Conservation (phyloP, 2,329 filamentous ascomycete genomes). For the Ascochyta lentis region DNA sequence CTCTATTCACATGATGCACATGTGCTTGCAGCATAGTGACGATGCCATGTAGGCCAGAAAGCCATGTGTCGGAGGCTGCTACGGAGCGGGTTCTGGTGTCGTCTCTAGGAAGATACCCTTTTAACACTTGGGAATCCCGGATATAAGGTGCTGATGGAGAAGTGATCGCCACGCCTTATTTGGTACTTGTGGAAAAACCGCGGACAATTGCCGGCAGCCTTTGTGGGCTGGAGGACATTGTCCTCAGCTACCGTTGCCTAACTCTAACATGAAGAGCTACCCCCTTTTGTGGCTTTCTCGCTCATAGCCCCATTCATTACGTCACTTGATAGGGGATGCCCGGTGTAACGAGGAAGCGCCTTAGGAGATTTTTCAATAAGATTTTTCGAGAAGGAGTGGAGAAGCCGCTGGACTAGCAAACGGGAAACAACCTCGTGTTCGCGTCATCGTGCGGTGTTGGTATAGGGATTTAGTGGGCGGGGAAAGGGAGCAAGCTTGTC, state of each 20-base stretch:
- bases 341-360: not conserved
- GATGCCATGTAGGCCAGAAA: not conserved
- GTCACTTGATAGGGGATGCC: not conserved
- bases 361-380: not conserved
- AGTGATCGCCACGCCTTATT: not conserved
- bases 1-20: not conserved
- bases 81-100: not conserved
- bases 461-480: slow-evolving; percentile 8
- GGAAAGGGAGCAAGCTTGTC: not conserved
- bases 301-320: not conserved
- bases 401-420: not conserved
- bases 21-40: not conserved
- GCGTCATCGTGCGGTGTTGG: slow-evolving; percentile 9
- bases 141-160: not conserved
- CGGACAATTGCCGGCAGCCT: not conserved
- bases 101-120: not conserved
- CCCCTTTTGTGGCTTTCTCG: not conserved
- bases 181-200: not conserved
- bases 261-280: not conserved
- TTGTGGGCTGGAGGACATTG: not conserved
- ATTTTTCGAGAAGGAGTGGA: slow-evolving; percentile 14
- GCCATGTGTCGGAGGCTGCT: not conserved
- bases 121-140: not conserved
- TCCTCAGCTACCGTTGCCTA: not conserved
- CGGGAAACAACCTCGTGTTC: not conserved